These are phyloP conservation scores for Botrytis tulipae DNA, from an alignment of 2,329 filamentous ascomycete genomes.

Conservation along the genomic window DNA sequence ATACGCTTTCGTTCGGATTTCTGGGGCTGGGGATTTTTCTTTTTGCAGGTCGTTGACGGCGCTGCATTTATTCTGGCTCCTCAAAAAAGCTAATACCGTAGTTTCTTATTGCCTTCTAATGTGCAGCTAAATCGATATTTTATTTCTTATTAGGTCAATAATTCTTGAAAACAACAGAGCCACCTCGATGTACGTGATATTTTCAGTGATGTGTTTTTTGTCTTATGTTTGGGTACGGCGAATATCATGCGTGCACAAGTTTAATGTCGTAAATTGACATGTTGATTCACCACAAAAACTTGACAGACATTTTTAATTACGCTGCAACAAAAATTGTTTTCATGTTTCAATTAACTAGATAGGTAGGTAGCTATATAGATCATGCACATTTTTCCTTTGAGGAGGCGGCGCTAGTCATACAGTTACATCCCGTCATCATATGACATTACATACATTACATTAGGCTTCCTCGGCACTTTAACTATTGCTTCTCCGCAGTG, in stretches of 20 bases:
- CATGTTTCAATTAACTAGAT: not conserved
- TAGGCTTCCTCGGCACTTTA: slow-evolving; percentile 12
- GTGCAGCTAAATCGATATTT: slow-evolving; percentile 36
- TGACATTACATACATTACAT: slow-evolving; percentile 2
- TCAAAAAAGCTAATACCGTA: slow-evolving; percentile 38
- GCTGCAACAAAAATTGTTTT: not conserved
- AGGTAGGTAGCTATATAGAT: not conserved
- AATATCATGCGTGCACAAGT: not conserved
- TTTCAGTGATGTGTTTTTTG: not conserved
- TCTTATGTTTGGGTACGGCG: not conserved
- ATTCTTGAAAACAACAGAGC: slow-evolving; percentile 14
- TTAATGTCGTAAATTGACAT: not conserved
- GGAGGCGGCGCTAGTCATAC: slow-evolving; percentile 4
- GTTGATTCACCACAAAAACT: not conserved
- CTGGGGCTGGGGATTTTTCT: slow-evolving; percentile 34
- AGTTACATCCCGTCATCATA: slow-evolving; percentile 3
- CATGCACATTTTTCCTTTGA: not conserved
- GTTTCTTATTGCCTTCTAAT: slow-evolving; percentile 41
- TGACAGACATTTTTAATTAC: not conserved
- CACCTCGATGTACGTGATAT: too few relatives aligned
- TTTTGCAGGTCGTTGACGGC: slow-evolving; percentile 39
- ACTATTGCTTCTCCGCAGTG: not conserved
- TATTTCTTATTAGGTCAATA: slow-evolving; percentile 27
- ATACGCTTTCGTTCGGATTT: slow-evolving; percentile 29
- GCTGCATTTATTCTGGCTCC: slow-evolving; percentile 37